Percentiles rank a stretch among this genome's conserved stretches.
Conservation (phyloP, 2,329 filamentous ascomycete species). For the Hymenoscyphus salicellus region DNA sequence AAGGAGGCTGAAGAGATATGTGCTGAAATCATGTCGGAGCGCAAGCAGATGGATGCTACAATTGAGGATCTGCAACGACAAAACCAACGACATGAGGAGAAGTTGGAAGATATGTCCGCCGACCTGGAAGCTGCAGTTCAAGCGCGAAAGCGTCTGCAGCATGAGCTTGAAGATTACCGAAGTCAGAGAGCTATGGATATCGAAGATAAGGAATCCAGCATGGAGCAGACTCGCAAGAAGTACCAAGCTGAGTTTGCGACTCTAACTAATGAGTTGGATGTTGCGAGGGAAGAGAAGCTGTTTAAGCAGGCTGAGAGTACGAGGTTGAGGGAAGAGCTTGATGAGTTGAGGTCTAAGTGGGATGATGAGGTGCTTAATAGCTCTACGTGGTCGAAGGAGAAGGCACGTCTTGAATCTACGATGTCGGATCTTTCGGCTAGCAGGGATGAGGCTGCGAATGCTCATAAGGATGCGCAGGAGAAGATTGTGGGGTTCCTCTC, state of each 20-base stretch:
- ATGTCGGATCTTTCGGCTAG: constrained; percentile 84
- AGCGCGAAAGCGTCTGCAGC: constrained; percentile 89
- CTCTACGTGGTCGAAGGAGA: constrained; percentile 98
- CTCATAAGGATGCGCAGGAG: constrained; percentile 91
- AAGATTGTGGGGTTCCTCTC: constrained; percentile 88
- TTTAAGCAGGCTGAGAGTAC: constrained; percentile 85
- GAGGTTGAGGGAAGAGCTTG: constrained; percentile 88
- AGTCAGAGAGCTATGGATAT: constrained; percentile 93
- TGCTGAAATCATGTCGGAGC: constrained; percentile 84
- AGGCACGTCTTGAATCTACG: constrained; percentile 84
- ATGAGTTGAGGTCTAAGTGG: constrained; percentile 93
- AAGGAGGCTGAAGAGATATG: constrained; percentile 89
- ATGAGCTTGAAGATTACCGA: constrained; percentile 96
- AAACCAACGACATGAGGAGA: constrained; percentile 85
- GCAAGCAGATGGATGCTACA: constrained; percentile 81
- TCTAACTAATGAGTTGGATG: constrained; percentile 85
- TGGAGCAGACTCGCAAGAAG: constrained; percentile 97
- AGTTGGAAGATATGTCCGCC: constrained; percentile 84
- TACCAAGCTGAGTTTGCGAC: constrained; percentile 91
- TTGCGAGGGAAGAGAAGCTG: constrained; percentile 83
- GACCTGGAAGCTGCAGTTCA: constrained; percentile 83
- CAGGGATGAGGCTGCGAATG: constrained; percentile 87
- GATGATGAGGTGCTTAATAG: constrained; percentile 97
- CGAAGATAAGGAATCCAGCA: constrained; percentile 91
- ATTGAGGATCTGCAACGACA: constrained; percentile 89